Evolutionary conservation across 257 asterid genomes (phyloP), one percentile per base, ranked within the genome.

Genomic region (Gentiana macrophylla): DNA sequence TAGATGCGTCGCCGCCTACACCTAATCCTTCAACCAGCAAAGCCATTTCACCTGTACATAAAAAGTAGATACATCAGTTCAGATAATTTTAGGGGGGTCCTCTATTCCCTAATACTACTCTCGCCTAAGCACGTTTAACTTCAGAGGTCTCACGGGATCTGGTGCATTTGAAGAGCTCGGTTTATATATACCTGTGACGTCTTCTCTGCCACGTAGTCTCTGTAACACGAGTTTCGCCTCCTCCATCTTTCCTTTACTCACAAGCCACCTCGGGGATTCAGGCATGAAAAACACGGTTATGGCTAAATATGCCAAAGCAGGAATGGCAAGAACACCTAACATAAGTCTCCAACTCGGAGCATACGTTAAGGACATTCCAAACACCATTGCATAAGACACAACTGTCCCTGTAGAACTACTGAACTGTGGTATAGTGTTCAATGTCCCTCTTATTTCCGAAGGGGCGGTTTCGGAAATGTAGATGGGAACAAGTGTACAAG

Each of bases 211-310:
- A 53, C 94, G 97, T n/a, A 92, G 46, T 59, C 68, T 70, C 60
- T 84, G 96, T 59, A 92, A 63, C 50, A 85, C 97, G 37, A 35
- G 57, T 75, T 80, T 92, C 8, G 93, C 95, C 75, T 87, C 97
- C 64, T 73, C 76, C 89, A 83, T 79, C 79, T 59, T 74, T 5
- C 98, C 98, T 72, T 87, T 85, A 46, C 97, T 79, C 6, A 92
- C 98, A 1, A 92, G 86, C 98, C 98, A 91, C 67, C 98, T 82
- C 3, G 98, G 98, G 49, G 98, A 91, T 71, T 91, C 98, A 35
- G 98, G 97, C 63, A 92, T 70, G 89, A 62, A 83, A 53, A 83
- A 71, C 12, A 78, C 54, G 0, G 97, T 75, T 63, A 87, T 61
- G 4, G 60, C 68, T 52, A 92, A 85, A 55, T 87, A 92, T 50